These are phyloP conservation scores for Calonectria fujianensis DNA, from an alignment of 2,329 filamentous ascomycete genomes.

Conservation along the genomic window DNA sequence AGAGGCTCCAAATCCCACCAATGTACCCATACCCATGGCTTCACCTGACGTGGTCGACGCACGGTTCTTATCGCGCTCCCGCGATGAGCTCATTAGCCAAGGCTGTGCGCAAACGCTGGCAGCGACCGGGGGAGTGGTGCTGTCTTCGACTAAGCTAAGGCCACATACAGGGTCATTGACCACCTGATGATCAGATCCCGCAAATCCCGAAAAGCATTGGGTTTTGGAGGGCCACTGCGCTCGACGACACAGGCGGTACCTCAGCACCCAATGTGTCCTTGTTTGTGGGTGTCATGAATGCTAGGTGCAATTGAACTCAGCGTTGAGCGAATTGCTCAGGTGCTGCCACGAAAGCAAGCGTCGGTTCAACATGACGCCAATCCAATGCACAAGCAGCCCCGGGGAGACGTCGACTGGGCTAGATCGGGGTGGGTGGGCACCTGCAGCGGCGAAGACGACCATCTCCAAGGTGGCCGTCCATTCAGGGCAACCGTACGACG, in stretches of 20 bases:
- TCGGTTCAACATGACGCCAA: slow-evolving; percentile 55
- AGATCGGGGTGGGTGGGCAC: slow-evolving; percentile 55
- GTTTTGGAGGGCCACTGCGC: slow-evolving; percentile 45
- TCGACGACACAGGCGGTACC: slow-evolving; percentile 44
- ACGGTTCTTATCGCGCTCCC: slow-evolving; percentile 54
- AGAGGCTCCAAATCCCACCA: slow-evolving; percentile 52
- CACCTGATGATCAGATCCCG: slow-evolving; percentile 54
- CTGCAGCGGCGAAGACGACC: slow-evolving; percentile 52
- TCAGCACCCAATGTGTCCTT: slow-evolving; percentile 40
- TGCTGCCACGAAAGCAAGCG: slow-evolving; percentile 63
- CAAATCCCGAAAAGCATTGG: slow-evolving; percentile 45
- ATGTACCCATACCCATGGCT: slow-evolving; percentile 55
- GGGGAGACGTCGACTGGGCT: slow-evolving; percentile 50
- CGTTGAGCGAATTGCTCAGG: slow-evolving; percentile 56
- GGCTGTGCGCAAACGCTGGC: slow-evolving; percentile 54
- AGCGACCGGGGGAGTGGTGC: slow-evolving; percentile 46
- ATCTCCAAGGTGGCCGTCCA: slow-evolving; percentile 45
- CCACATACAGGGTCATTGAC: slow-evolving; percentile 48
- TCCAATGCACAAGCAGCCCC: slow-evolving; percentile 50
- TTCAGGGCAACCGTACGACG: slow-evolving; percentile 51
- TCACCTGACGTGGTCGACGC: slow-evolving; percentile 56
- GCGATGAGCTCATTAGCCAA: slow-evolving; percentile 54
- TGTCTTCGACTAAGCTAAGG: slow-evolving; percentile 48
- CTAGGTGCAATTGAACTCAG: slow-evolving; percentile 42
- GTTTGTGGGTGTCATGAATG: slow-evolving; percentile 48